Evolutionary conservation across 2,329 filamentous ascomycete genomes (phyloP).

Genomic region (Hymenoscyphus salicellus): DNA sequence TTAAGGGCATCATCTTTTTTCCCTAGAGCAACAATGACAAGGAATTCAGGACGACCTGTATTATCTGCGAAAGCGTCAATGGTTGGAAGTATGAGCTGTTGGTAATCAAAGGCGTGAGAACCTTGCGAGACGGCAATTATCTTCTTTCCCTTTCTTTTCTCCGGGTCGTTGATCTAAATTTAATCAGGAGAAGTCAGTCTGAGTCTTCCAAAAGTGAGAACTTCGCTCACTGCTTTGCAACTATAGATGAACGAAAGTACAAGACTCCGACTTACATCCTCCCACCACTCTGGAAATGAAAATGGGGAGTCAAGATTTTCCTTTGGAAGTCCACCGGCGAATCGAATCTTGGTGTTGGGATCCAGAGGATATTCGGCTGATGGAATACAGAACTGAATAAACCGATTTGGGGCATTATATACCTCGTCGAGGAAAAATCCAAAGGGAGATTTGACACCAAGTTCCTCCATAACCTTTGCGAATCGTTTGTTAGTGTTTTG

Average conservation of each 20-base stretch:
- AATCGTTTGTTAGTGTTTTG: too few species aligned
- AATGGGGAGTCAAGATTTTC: not conserved
- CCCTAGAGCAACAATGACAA: not conserved
- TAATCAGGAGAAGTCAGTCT: too few species aligned
- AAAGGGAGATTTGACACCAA: too few species aligned
- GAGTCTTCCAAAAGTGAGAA: too few species aligned
- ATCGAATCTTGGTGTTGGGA: not conserved
- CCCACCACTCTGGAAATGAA: not conserved
- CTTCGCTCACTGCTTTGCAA: too few species aligned
- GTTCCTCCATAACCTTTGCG: too few species aligned
- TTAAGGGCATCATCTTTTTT: not conserved
- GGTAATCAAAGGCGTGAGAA: not conserved
- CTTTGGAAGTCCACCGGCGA: not conserved
- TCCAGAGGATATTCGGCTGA: not conserved
- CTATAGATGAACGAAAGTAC: too few species aligned
- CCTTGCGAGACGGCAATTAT: not conserved
- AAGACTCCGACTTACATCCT: too few species aligned
- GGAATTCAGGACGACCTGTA: not conserved
- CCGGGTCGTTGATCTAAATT: not conserved
- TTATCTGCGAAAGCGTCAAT: not conserved
- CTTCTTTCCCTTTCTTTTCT: not conserved
- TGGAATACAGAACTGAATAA: not conserved
- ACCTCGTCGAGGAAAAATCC: not conserved
- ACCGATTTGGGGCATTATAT: not conserved
- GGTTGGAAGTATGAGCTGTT: not conserved